Evolutionary conservation across 495 filamentous ascomycete species (phyloP).

Genomic region (Aspergillus coremiiformis): DNA sequence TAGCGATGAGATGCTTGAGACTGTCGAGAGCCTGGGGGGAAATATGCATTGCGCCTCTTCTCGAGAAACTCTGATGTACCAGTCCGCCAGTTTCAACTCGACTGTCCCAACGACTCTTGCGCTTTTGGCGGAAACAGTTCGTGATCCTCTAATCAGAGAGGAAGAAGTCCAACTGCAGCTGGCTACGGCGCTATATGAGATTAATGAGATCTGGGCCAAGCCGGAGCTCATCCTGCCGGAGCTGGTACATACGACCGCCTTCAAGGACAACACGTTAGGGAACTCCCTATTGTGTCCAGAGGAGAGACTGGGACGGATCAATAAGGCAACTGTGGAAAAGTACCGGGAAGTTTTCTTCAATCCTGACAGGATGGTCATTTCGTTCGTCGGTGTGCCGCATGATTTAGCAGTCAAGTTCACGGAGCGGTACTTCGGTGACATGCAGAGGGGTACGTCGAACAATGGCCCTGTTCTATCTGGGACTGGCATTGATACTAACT

Average conservation of each 20-base stretch:
- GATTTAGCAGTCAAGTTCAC: slow-evolving; percentile 70
- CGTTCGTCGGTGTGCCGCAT: slow-evolving; percentile 89
- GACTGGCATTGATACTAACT: slow-evolving; percentile 47
- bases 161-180: slow-evolving; percentile 83
- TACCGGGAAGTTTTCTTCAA: slow-evolving; percentile 81
- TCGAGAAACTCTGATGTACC: slow-evolving; percentile 96
- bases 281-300: slow-evolving; percentile 88
- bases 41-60: slow-evolving; percentile 96
- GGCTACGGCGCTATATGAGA: slow-evolving; percentile 88
- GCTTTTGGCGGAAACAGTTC: slow-evolving; percentile 89
- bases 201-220: slow-evolving; percentile 95
- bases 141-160: slow-evolving; percentile 81
- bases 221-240: slow-evolving; percentile 95
- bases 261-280: slow-evolving; percentile 89
- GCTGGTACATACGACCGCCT: slow-evolving; percentile 88
- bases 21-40: slow-evolving; percentile 77
- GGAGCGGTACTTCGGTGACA: slow-evolving; percentile 83
- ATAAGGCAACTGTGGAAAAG: slow-evolving; percentile 62
- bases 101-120: slow-evolving; percentile 76
- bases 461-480: slow-evolving; percentile 50
- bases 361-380: slow-evolving; percentile 86
- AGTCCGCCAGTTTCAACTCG: slow-evolving; percentile 94
- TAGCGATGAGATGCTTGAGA: slow-evolving; percentile 79
- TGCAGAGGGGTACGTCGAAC: slow-evolving; percentile 45
- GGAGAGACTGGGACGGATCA: slow-evolving; percentile 71